These are phyloP conservation scores for Clarireedia homoeocarpa DNA, from an alignment of 2,329 filamentous ascomycete species.

Conservation along the genomic window DNA sequence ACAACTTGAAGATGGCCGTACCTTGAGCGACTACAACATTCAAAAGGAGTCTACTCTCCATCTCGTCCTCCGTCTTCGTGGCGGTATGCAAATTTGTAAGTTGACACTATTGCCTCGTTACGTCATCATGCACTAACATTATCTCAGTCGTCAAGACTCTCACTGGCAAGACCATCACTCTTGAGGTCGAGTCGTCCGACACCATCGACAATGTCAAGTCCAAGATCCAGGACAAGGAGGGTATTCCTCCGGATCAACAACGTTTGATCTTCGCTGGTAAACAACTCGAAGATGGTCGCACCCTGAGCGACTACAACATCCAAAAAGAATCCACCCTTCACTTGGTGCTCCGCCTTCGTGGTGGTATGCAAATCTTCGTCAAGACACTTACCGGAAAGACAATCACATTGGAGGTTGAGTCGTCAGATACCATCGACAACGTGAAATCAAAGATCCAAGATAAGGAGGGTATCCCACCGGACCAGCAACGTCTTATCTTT, in stretches of 20 bases:
- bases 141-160: conserved; percentile 54
- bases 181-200: too few relatives aligned
- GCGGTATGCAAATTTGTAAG: conserved; percentile 64
- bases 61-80: conserved; percentile 71
- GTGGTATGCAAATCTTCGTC: conserved; percentile 72
- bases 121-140: conserved; percentile 44
- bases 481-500: conserved; percentile 64
- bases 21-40: conserved; percentile 70
- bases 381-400: conserved; percentile 66
- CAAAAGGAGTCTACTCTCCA: conserved; percentile 85
- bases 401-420: conserved; percentile 61
- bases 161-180: conserved; percentile 36
- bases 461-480: conserved; percentile 64
- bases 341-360: conserved; percentile 71
- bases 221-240: too few relatives aligned
- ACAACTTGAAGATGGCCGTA: too few relatives aligned
- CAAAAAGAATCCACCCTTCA: conserved; percentile 85
- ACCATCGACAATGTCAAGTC: too few relatives aligned
- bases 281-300: too few relatives aligned
- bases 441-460: conserved; percentile 68
- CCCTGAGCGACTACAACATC: conserved; percentile 70
- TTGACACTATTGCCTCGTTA: conserved; percentile 36
- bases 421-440: conserved; percentile 62
- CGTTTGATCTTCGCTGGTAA: too few relatives aligned
- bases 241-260: too few relatives aligned